Base-by-base conservation (phyloP, 805 yeast species). In the Sungouiella thailandica region DNA sequence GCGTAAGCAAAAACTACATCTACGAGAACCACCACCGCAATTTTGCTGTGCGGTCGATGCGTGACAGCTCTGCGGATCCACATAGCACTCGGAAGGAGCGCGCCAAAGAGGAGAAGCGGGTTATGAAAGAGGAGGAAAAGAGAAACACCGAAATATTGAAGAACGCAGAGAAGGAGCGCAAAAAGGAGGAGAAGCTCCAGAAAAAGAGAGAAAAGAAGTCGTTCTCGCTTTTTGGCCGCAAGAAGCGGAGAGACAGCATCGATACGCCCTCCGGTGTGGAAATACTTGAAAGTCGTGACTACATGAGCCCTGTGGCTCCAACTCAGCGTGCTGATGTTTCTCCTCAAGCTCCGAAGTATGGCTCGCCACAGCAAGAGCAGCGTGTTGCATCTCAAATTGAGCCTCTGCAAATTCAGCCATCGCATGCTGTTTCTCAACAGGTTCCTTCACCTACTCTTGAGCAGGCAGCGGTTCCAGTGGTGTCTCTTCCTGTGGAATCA, bases 11-110 rank as follows among this genome's bases (percentile, higher is more conserved):
- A 7, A 40, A 42, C 18, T 46, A 46, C 29, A 29, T 34, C 9
- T 46, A 46, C 33, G 41, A 37, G 17, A 46, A 46, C 22, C 50
- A 46, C 19, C 47, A 46, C 32, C 37, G 39, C 8, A 45, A 40
- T 23, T 46, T 46, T 29, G 15, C 28, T 19, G 27, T 39, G 10
- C 44, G 41, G 20, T 41, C 47, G 2, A 23, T 46, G 17, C 39
- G 50, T 15, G 33, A 33, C 25, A 9, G 22, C 8, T 9, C 22
- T 7, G 25, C 18, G 8, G 38, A 31, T 3, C 40, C 26, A 2
- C 31, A 24, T 26, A 25, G 28, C 22, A 28, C 20, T n/a, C 31
- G 34, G 11, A 44, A 28, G 25, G 35, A 35, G 20, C 17, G 41
- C 11, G 29, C 29, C 9, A 44, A 35, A 36, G 43, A 28, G 26